These are phyloP conservation scores for Cenchrus americanus DNA, from an alignment of 176 grass and related monocot genomes.

Conservation along the genomic window DNA sequence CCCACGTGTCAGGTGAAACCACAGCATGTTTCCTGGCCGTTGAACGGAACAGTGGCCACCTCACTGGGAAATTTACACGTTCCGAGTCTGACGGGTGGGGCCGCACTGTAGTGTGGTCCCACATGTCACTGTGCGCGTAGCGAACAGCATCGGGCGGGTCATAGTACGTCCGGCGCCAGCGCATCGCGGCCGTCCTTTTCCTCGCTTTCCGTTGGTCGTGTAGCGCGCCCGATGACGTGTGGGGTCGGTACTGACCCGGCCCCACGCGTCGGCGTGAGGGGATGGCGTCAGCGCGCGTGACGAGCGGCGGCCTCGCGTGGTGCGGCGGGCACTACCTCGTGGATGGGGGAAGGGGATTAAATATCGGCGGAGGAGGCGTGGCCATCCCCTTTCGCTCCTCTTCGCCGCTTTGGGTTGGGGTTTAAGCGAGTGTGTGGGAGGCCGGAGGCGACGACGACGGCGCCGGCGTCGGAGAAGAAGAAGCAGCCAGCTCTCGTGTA, in stretches of 20 bases:
- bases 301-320: not conserved
- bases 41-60: not conserved
- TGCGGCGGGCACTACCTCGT: not conserved
- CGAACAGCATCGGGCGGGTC: not conserved
- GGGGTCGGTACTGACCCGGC: accelerated
- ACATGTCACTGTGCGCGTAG: accelerated
- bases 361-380: constrained; percentile 40
- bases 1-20: constrained; percentile 9
- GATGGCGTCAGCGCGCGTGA: accelerated
- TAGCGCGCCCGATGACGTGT: accelerated
- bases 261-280: accelerated
- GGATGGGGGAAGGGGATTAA: constrained; percentile 47
- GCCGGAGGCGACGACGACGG: constrained; percentile 55
- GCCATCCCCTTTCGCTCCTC: constrained; percentile 51
- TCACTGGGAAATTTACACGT: not conserved
- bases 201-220: accelerated
- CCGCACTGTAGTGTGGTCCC: no score
- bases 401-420: constrained; percentile 63
- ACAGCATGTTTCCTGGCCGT: not conserved
- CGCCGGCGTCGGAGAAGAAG: constrained; percentile 38
- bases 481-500: constrained; percentile 44
- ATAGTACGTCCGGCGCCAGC: not conserved
- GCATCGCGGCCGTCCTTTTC: not conserved
- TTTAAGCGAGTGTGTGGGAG: constrained; percentile 63
- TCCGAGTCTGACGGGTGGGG: not conserved